Base-by-base conservation (phyloP, 768 basidiomycete species). In the Amanita exitialis region DNA sequence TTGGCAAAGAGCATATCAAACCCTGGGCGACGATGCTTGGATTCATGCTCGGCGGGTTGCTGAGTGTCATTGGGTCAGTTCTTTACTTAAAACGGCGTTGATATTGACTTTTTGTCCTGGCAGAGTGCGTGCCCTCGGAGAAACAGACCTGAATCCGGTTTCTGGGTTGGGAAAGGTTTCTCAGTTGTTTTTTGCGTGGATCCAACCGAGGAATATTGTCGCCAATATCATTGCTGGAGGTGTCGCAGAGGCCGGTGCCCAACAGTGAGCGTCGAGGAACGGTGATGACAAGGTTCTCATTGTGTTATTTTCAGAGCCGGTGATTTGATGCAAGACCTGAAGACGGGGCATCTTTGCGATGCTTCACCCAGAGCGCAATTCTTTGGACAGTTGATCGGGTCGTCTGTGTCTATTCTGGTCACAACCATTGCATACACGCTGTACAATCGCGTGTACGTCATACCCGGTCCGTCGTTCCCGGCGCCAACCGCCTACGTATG, bases 281-380 rank as follows among this genome's bases (percentile, higher is more conserved):
- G 42, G 49, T 34, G 21, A 44, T 30, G 21, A 52, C 30, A 20
- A 51, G 53, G 16, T 15, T 12, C 21, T 34, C 45, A 58, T 50
- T 20, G 27, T 7, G 16, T 42, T 38, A 34, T 39, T 21, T 41
- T 5, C 56, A 93, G 90, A 64, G 92, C 94, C 6, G 95, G 93
- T 13, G 95, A 98, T 62, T 79, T 97, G 7, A 97, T 98, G 95
- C 95, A 98, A 69, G 95, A 98, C 66, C 71, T 98, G 53, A 98
- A 98, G 69, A 96, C 95, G 2, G 95, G 95, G 0, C 90, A 96
- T 64, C 71, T 98, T n/a, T 78, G 90, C 49, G 78, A 76, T 56
- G 93, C 93, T 7, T 94, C 92, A 20, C 95, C 95, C 43, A 75
- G 90, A 58, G 90, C 91, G 2, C 95, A 95, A 61, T 96, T 97